Evolutionary conservation across 352 stramenopile genomes (phyloP), one percentile per base, ranked within the genome.

Genomic region (Globisporangium cederbergense): DNA sequence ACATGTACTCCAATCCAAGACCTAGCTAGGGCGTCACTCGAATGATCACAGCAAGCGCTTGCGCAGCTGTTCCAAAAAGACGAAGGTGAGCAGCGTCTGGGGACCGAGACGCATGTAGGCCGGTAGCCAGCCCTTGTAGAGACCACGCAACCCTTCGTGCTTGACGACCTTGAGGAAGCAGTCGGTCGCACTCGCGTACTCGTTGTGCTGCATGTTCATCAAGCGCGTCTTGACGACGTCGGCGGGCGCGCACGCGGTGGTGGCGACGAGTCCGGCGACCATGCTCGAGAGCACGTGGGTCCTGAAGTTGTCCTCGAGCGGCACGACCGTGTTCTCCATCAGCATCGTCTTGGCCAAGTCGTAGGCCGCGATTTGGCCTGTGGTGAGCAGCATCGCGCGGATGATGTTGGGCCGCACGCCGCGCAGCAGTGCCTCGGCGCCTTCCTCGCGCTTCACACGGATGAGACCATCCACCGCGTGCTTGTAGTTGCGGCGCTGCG

Each of bases 121-220:
- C 0, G 85, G 85, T 18, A 90, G 72, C 85, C 85, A 94, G 45
- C 87, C 87, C 67, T 93, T 92, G 75, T 91, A 96, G 32, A 96
- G 62, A 3, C 87, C 87, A 7, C 77, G 77, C 46, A 94, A 30
- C 16, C 87, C 85, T 69, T 94, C 87, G 58, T 89, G 69, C 60
- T 86, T 76, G 18, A 93, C 71, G 20, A 96, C 77, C 71, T 93
- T 84, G 46, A 89, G 56, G 67, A 96, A 90, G 63, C 87, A 96
- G 67, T 93, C 86, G 1, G 85, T 84, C 36, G 87, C 81, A 42
- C 76, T 89, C 63, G 80, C 80, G 74, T 94, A 94, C 51, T 94
- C 85, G 64, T 79, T 76, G 57, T 88, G 69, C 42, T 86, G 81
- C 83, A 90, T 92, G 68, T 92, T 92, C 85, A 94, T 94, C 34